Conservation (phyloP, 192 early-diverging fungal species). For the Gaertneriomyces semiglobifer region DNA sequence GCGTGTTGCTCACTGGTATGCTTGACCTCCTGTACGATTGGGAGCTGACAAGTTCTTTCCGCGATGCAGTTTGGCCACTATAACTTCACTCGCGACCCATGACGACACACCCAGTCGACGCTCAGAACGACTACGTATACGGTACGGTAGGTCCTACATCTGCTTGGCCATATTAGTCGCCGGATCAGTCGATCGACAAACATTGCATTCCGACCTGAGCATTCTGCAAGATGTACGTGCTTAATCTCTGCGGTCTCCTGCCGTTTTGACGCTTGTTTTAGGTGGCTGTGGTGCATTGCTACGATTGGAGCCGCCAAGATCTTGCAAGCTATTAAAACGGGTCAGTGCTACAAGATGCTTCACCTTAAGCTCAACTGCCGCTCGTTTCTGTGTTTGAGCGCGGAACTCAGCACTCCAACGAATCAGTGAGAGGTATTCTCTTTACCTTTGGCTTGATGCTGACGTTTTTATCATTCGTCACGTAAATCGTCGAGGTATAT, state of each 20-base stretch:
- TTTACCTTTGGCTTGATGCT: conserved; percentile 17
- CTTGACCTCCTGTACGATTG: too few species aligned
- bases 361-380: neutral
- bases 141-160: too few species aligned
- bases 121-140: too few species aligned
- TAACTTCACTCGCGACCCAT: too few species aligned
- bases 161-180: conserved; percentile 17
- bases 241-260: neutral
- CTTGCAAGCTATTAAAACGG: conserved; percentile 10
- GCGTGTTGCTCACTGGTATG: too few species aligned
- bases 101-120: too few species aligned
- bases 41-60: too few species aligned
- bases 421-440: conserved; percentile 9
- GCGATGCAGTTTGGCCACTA: too few species aligned
- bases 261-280: neutral
- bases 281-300: neutral
- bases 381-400: conserved; percentile 4
- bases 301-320: conserved; percentile 22
- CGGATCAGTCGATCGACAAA: conserved; percentile 13
- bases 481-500: conserved; percentile 15
- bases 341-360: neutral
- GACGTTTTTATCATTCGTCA: conserved; percentile 3
- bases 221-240: conserved; percentile 14
- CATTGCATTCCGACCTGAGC: conserved; percentile 3
- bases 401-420: neutral